Base-by-base conservation (phyloP, 1,284 basidiomycete species). In the Phaffia rhodozyma region DNA sequence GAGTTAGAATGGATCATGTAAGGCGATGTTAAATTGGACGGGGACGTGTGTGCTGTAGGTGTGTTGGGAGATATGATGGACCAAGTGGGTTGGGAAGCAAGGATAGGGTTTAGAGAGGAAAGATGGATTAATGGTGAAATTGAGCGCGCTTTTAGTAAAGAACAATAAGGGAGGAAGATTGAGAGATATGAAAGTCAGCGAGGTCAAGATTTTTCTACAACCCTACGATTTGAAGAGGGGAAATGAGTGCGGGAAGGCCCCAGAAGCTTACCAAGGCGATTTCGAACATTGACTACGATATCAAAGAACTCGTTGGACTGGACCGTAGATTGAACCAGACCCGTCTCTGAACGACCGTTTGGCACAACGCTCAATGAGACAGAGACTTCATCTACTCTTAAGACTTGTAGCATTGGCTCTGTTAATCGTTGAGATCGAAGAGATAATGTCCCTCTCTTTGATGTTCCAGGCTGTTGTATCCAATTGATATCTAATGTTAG, bases 391-490 rank as follows among this genome's bases (percentile, higher is more conserved):
- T 91, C 79, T 27, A 82, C 80, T 38, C 84, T 83, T 54, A 94
- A 75, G 18, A 81, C 79, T 56, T 88, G 84, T 18, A 93, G 74
- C 84, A 92, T 89, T 0, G 82, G 82, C 51, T 83, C 72, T 3
- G 86, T 84, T 74, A 96, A 80, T 13, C 83, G 78, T 68, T 91
- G 87, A 59, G 83, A 81, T 65, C 91, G 80, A 30, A 94, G 77
- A 3, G 84, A 86, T 50, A 96, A 76, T 62, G 83, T 80, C 6
- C 91, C 91, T 5, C 78, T 78, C 25, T 91, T 84, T 32, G 78
- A 80, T 1, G 87, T 87, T 48, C 86, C 86, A 53, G 82, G 84
- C 89, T 92, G 70, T 43, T 43, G 5, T 18, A 25, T 18, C 9
- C 25, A 48, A 4, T 25, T 13, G 2, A 54, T 30, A 62, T 55